These are phyloP conservation scores for Pythium vanterpoolii DNA, from an alignment of 352 stramenopile species.

Conservation along the genomic window DNA sequence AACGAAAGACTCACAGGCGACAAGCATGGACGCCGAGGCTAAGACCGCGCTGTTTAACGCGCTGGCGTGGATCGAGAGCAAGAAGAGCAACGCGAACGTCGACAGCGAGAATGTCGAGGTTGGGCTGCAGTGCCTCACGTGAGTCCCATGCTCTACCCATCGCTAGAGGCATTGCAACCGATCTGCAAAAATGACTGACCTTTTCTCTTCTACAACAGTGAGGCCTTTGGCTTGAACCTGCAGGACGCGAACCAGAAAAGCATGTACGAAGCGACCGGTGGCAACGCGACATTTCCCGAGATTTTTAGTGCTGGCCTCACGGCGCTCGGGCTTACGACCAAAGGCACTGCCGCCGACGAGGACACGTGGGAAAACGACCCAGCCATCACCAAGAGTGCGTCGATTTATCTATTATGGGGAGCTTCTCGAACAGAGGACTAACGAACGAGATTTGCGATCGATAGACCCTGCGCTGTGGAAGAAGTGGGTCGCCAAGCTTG, in stretches of 20 bases:
- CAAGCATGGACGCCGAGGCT: constrained; percentile 28
- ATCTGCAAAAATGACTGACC: neutral
- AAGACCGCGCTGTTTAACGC: constrained; percentile 72
- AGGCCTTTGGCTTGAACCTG: constrained; percentile 66
- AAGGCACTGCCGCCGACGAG: constrained; percentile 22
- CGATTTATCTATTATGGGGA: neutral
- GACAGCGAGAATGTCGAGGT: constrained; percentile 65
- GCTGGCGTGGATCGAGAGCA: constrained; percentile 61
- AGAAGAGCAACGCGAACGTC: constrained; percentile 53
- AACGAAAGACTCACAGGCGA: neutral
- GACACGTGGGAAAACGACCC: constrained; percentile 42
- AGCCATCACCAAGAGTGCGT: constrained; percentile 68
- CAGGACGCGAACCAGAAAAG: constrained; percentile 54
- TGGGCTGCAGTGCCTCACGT: constrained; percentile 60
- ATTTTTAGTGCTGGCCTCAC: constrained; percentile 73
- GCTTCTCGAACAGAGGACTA: no score
- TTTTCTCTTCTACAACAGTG: constrained; percentile 28
- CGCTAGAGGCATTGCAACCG: neutral
- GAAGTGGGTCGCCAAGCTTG: constrained; percentile 84
- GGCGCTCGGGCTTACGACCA: constrained; percentile 47
- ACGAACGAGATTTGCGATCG: neutral
- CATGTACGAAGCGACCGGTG: constrained; percentile 36
- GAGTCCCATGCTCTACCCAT: constrained; percentile 16
- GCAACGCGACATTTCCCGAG: constrained; percentile 48
- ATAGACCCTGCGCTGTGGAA: constrained; percentile 82